Evolutionary conservation across 2,329 filamentous ascomycete species (phyloP).

Genomic region (Cryphonectria parasitica): DNA sequence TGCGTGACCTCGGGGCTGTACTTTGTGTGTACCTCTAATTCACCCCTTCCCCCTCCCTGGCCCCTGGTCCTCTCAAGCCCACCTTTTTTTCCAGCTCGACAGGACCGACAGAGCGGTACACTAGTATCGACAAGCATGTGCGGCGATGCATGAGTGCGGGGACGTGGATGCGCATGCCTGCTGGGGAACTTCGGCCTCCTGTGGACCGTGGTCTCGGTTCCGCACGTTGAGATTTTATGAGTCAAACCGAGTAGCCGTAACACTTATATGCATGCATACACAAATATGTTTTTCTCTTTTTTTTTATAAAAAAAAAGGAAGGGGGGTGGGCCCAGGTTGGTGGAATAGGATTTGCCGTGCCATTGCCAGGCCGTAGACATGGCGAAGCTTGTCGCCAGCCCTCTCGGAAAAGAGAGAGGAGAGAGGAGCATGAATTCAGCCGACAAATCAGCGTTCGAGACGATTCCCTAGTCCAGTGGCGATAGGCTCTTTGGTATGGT

Average conservation of each 20-base stretch:
- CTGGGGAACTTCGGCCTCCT: neutral
- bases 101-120: constrained; percentile 17
- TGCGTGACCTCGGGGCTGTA: neutral
- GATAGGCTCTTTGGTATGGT: neutral
- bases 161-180: constrained; percentile 11
- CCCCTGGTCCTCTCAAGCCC: constrained; percentile 1
- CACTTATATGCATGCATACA: neutral
- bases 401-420: no score
- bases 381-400: no score
- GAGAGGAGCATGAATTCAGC: no score
- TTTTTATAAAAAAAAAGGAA: neutral
- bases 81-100: neutral
- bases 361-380: no score
- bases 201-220: neutral
- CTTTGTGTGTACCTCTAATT: neutral
- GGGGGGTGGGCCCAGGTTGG: no score
- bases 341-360: no score
- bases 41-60: no score
- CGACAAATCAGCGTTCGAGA: neutral
- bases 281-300: no score
- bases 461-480: neutral
- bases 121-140: constrained; percentile 9
- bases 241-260: neutral
- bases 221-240: neutral
- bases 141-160: constrained; percentile 14